These are phyloP conservation scores for Schwanniomyces occidentalis DNA, from an alignment of 805 yeast species.

Conservation along the genomic window DNA sequence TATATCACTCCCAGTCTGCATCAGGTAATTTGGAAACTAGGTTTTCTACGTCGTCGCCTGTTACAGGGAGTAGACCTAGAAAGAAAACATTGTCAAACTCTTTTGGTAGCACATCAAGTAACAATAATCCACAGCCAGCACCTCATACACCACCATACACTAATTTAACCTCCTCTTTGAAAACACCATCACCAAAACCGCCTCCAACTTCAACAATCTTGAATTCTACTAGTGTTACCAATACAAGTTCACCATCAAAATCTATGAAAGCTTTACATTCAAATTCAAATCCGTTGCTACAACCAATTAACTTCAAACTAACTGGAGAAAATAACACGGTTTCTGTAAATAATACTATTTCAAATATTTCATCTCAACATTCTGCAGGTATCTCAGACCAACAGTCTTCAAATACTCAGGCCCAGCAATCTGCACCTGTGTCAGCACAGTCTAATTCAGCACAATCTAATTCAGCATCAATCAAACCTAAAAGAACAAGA, in stretches of 20 bases:
- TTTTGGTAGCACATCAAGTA: conserved; percentile 26
- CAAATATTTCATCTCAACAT: neutral
- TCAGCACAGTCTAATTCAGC: conserved; percentile 2
- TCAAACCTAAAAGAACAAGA: conserved; percentile 38
- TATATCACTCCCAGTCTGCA: conserved; percentile 45
- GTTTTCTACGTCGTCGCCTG: conserved; percentile 19
- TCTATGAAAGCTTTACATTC: conserved; percentile 53
- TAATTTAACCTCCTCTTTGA: conserved; percentile 28
- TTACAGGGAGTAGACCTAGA: conserved; percentile 27
- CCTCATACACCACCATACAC: conserved; percentile 43
- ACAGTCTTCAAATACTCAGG: neutral
- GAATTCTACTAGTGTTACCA: conserved; percentile 13
- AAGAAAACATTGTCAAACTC: conserved; percentile 42
- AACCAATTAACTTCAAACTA: conserved; percentile 53
- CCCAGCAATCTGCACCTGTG: neutral
- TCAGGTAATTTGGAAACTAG: conserved; percentile 39
- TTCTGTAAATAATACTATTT: neutral
- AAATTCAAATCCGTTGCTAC: conserved; percentile 47
- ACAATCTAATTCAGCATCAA: neutral
- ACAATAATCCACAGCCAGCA: conserved; percentile 14
- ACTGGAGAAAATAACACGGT: conserved; percentile 7
- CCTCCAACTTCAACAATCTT: conserved; percentile 18
- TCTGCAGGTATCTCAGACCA: too few species aligned
- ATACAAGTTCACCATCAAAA: conserved; percentile 38
- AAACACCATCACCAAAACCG: conserved; percentile 40